Conservation (phyloP, 345 rosid genomes). For the Carallia brachiata region DNA sequence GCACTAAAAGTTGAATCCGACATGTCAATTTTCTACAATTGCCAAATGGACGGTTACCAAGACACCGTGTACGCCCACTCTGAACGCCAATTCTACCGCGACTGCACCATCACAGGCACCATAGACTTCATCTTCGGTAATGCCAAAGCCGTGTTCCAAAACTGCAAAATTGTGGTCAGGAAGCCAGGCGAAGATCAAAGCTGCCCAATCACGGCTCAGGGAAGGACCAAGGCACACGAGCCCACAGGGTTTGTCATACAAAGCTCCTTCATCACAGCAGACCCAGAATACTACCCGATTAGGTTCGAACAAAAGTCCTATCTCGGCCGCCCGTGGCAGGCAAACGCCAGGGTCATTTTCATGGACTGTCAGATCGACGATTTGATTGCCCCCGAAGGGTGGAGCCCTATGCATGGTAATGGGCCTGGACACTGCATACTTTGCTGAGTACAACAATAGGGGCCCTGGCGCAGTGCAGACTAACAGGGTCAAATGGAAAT, state of each 20-base stretch:
- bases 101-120: slow-evolving; percentile 26
- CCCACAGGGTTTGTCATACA: slow-evolving; percentile 59
- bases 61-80: slow-evolving; percentile 27
- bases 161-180: slow-evolving; percentile 53
- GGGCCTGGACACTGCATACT: slow-evolving; percentile 53
- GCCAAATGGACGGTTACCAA: slow-evolving; percentile 25
- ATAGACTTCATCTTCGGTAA: slow-evolving; percentile 61
- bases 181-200: slow-evolving; percentile 27
- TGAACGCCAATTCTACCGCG: slow-evolving; percentile 32
- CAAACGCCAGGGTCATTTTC: slow-evolving; percentile 53
- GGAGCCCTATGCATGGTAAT: slow-evolving; percentile 49
- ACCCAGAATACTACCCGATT: slow-evolving; percentile 32
- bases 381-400: slow-evolving; percentile 61
- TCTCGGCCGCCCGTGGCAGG: slow-evolving; percentile 77
- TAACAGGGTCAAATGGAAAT: slow-evolving; percentile 56
- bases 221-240: slow-evolving; percentile 40
- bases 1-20: slow-evolving; percentile 18
- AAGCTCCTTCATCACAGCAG: slow-evolving; percentile 54
- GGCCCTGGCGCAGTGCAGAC: slow-evolving; percentile 56
- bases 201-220: slow-evolving; percentile 65
- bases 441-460: slow-evolving; percentile 51
- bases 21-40: slow-evolving; percentile 20
- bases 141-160: slow-evolving; percentile 53
- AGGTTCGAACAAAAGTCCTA: slow-evolving; percentile 42
- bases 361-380: slow-evolving; percentile 53